Evolutionary conservation across 352 stramenopile species (phyloP).

Genomic region (Peronospora belbahrii): DNA sequence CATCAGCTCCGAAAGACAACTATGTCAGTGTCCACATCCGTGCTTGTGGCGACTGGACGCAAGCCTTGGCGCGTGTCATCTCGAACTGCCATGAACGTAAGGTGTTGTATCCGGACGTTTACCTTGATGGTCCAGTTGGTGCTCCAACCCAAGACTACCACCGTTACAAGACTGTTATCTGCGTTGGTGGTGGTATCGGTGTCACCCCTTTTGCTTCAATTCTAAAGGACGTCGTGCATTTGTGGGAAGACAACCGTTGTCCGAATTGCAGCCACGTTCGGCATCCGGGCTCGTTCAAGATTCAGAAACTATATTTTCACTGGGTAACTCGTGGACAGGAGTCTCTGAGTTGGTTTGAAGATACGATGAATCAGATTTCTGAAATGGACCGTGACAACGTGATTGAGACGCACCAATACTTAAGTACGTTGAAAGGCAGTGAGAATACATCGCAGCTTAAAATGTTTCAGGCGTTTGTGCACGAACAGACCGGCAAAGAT

Average conservation of each 20-base stretch:
- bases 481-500: slow-evolving; percentile 66
- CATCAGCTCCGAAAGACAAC: slow-evolving; percentile 75
- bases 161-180: slow-evolving; percentile 70
- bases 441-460: slow-evolving; percentile 68
- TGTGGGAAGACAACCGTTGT: slow-evolving; percentile 71
- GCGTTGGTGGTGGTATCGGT: slow-evolving; percentile 66
- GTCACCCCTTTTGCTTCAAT: slow-evolving; percentile 82
- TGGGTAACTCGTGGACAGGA: slow-evolving; percentile 78
- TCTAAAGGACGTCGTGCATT: slow-evolving; percentile 64
- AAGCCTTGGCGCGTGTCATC: slow-evolving; percentile 50
- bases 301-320: slow-evolving; percentile 85
- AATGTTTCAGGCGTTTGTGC: slow-evolving; percentile 83
- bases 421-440: slow-evolving; percentile 70
- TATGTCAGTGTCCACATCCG: slow-evolving; percentile 79
- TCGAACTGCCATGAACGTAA: slow-evolving; percentile 54
- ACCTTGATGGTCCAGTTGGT: slow-evolving; percentile 66
- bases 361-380: slow-evolving; percentile 81
- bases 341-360: slow-evolving; percentile 76
- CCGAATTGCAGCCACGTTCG: slow-evolving; percentile 65
- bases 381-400: slow-evolving; percentile 69
- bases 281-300: slow-evolving; percentile 60
- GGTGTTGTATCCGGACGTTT: slow-evolving; percentile 58
- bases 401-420: slow-evolving; percentile 79
- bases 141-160: slow-evolving; percentile 72
- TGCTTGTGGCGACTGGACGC: slow-evolving; percentile 66